These are phyloP conservation scores for Tagetes patula DNA, from an alignment of 129 eudicot species.

Conservation along the genomic window DNA sequence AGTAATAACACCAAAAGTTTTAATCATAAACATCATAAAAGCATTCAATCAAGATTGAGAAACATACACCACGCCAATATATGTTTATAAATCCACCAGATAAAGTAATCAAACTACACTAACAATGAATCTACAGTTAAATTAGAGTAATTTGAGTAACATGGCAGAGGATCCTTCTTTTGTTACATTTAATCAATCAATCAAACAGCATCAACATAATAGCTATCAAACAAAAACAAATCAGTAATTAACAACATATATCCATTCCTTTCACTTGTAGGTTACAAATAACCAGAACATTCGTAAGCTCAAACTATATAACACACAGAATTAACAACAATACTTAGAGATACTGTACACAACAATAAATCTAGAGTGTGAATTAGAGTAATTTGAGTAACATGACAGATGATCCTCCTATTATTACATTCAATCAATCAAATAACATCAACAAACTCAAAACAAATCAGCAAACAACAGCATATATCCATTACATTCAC, in stretches of 20 bases:
- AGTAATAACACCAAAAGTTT: background rate
- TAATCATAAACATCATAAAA: background rate
- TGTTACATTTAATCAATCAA: background rate
- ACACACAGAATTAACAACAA: constrained; percentile 13
- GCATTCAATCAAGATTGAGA: constrained; percentile 17
- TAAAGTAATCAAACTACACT: background rate
- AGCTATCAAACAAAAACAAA: background rate
- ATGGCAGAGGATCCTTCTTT: background rate
- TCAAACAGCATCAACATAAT: constrained; percentile 1
- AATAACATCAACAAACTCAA: background rate
- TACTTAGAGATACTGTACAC: background rate
- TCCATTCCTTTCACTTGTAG: constrained; percentile 12
- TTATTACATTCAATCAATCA: background rate
- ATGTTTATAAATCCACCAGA: constrained; percentile 7
- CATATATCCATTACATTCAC: constrained; percentile 11
- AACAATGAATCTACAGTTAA: background rate
- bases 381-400: background rate
- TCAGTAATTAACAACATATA: constrained; percentile 2
- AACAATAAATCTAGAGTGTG: background rate
- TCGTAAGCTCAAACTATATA: constrained; percentile 10
- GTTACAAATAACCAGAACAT: background rate
- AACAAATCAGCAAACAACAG: constrained; percentile 2
- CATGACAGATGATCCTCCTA: background rate
- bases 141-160: background rate
- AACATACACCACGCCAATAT: background rate